A percentile compares a stretch with the other conserved stretches of the same genome.
phyloP scores from a whole-genome alignment of 345 rosid species.

The Syzygium jambos region DNA sequence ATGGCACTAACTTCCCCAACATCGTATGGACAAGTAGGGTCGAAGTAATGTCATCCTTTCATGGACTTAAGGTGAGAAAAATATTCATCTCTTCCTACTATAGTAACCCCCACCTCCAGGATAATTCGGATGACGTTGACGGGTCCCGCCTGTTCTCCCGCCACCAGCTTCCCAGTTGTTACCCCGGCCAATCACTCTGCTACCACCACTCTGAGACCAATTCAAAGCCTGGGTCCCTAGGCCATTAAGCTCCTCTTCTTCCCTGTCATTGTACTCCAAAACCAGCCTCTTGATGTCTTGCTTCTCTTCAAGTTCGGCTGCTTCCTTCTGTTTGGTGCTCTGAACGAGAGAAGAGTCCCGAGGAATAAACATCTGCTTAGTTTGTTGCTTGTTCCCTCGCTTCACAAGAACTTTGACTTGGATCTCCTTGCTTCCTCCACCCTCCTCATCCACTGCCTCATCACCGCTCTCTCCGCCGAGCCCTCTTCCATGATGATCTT shows the following conservation, averaged over 20 bases:
- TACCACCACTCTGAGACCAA: constrained; percentile 61
- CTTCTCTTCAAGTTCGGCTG: constrained; percentile 95
- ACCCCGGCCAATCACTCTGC: constrained; percentile 38
- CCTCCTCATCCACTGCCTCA: constrained; percentile 63
- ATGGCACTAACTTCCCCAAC: neutral
- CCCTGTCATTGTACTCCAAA: constrained; percentile 91
- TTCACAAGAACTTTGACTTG: constrained; percentile 96
- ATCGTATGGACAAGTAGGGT: neutral
- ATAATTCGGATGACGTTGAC: constrained; percentile 56
- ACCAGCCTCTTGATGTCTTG: constrained; percentile 96
- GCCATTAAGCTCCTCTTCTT: constrained; percentile 85
- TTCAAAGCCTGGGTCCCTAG: constrained; percentile 59
- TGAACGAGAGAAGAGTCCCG: constrained; percentile 76
- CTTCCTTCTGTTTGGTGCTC: constrained; percentile 98
- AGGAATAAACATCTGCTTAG: constrained; percentile 88
- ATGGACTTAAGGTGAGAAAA: neutral
- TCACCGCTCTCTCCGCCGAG: constrained; percentile 77
- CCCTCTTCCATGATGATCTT: constrained; percentile 75
- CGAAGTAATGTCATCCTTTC: neutral
- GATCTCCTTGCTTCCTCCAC: constrained; percentile 69
- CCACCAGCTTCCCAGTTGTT: constrained; percentile 47
- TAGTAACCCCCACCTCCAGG: constrained; percentile 68
- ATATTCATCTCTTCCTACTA: constrained; percentile 53
- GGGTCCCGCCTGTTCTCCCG: constrained; percentile 51
- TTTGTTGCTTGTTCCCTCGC: constrained; percentile 95